Percentiles rank a stretch among this genome's conserved stretches.
Evolutionary conservation across 306 rosid genomes (phyloP).

Genomic region (Casuarina cunninghamiana): DNA sequence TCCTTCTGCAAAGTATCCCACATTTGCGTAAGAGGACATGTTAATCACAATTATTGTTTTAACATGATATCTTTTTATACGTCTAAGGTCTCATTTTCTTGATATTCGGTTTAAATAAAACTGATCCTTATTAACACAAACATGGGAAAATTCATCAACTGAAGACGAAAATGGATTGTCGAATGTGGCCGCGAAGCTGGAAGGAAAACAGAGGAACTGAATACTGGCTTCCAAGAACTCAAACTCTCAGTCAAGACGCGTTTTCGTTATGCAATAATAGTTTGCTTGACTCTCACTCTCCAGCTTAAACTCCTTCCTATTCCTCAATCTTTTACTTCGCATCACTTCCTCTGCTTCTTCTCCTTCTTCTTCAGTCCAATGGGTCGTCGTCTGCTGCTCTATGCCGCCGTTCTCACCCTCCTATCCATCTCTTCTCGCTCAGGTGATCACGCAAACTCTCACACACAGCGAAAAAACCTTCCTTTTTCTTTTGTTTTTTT

Average conservation of each 20-base stretch:
- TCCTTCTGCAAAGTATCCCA: no score
- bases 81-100: no score
- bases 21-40: no score
- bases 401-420: slow-evolving; percentile 34
- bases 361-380: slow-evolving; percentile 23
- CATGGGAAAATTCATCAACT: slow-evolving; percentile 5
- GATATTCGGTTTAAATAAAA: no score
- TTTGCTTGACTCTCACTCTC: not conserved
- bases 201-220: slow-evolving; percentile 20
- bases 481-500: no score
- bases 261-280: not conserved
- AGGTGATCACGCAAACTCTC: slow-evolving; percentile 38
- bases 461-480: not conserved
- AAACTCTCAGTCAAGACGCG: no score
- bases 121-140: not conserved
- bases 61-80: no score
- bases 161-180: slow-evolving; percentile 26
- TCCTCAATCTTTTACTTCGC: slow-evolving; percentile 6
- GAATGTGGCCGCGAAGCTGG: slow-evolving; percentile 11
- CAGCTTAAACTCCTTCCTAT: not conserved
- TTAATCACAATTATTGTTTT: no score
- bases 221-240: no score
- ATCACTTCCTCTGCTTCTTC: not conserved
- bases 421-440: slow-evolving; percentile 48
- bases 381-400: slow-evolving; percentile 49